These are phyloP conservation scores for button mushroom (Agaricus bisporus) DNA, from an alignment of 768 basidiomycete genomes.

Conservation along the genomic window DNA sequence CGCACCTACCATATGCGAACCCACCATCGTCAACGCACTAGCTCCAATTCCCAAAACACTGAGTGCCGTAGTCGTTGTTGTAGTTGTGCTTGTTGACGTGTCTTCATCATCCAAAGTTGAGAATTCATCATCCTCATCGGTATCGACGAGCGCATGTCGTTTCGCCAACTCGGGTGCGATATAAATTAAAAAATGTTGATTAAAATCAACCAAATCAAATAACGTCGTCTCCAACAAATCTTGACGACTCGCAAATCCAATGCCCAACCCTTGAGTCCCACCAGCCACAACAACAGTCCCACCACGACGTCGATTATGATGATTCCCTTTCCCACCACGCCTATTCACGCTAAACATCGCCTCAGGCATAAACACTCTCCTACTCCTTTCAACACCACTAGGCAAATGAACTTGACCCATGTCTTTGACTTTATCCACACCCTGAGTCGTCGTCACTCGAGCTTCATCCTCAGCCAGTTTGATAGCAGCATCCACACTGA, in stretches of 20 bases:
- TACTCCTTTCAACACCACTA: slow-evolving; percentile 71
- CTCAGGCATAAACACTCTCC: slow-evolving; percentile 90
- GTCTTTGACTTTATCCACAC: slow-evolving; percentile 59
- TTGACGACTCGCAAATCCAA: slow-evolving; percentile 70
- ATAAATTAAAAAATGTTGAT: slow-evolving; percentile 69
- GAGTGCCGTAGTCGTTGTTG: slow-evolving; percentile 51
- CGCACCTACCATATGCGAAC: slow-evolving; percentile 73
- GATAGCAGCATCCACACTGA: slow-evolving; percentile 76
- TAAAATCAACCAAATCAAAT: slow-evolving; percentile 82
- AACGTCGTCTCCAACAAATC: slow-evolving; percentile 78
- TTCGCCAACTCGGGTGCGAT: slow-evolving; percentile 45
- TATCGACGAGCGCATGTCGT: slow-evolving; percentile 6
- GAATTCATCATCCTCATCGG: slow-evolving; percentile 23
- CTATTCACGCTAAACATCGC: slow-evolving; percentile 83
- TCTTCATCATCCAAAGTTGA: no score
- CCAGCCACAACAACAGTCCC: slow-evolving; percentile 73
- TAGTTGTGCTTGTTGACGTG: no score
- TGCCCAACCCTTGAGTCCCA: slow-evolving; percentile 73
- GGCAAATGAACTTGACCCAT: slow-evolving; percentile 79
- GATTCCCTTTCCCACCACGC: slow-evolving; percentile 33
- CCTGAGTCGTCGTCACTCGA: slow-evolving; percentile 53
- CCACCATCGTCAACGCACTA: slow-evolving; percentile 86
- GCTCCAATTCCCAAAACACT: slow-evolving; percentile 71
- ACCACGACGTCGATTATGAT: slow-evolving; percentile 34
- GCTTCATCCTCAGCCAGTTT: slow-evolving; percentile 80